Conservation (phyloP, 306 rosid species). For the Rosa persica region DNA sequence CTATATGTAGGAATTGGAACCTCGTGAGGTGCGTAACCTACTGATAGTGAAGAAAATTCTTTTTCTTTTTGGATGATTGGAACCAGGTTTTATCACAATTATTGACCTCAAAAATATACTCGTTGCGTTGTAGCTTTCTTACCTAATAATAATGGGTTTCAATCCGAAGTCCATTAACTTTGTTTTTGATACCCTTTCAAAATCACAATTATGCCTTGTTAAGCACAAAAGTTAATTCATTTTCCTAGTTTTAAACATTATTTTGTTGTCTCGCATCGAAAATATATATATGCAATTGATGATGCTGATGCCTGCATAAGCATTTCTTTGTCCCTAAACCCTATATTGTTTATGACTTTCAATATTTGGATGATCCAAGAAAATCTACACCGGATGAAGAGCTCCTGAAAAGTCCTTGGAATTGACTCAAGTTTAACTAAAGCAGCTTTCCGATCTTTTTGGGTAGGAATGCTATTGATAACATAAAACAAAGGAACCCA, state of each 20-base stretch:
- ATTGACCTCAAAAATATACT: neutral
- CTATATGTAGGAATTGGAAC: neutral
- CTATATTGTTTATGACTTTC: neutral
- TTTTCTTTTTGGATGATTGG: neutral
- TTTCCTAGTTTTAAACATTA: neutral
- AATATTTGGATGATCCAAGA: constrained; percentile 12
- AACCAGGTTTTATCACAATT: neutral
- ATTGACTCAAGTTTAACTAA: neutral
- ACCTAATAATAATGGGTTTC: neutral
- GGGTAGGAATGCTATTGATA: neutral
- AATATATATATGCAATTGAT: neutral
- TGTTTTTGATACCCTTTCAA: neutral
- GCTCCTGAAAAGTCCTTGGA: neutral
- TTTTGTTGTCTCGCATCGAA: neutral
- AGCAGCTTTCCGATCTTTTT: neutral
- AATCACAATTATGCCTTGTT: neutral
- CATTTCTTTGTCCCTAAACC: neutral
- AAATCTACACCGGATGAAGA: neutral
- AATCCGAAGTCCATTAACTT: neutral
- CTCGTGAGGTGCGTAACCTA: neutral
- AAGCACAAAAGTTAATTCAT: neutral
- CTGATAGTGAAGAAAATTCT: neutral
- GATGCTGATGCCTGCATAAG: neutral
- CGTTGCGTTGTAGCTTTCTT: neutral
- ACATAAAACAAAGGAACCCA: neutral